phyloP scores from a whole-genome alignment of 352 stramenopile species.

The Poterioochromonas sp. region DNA sequence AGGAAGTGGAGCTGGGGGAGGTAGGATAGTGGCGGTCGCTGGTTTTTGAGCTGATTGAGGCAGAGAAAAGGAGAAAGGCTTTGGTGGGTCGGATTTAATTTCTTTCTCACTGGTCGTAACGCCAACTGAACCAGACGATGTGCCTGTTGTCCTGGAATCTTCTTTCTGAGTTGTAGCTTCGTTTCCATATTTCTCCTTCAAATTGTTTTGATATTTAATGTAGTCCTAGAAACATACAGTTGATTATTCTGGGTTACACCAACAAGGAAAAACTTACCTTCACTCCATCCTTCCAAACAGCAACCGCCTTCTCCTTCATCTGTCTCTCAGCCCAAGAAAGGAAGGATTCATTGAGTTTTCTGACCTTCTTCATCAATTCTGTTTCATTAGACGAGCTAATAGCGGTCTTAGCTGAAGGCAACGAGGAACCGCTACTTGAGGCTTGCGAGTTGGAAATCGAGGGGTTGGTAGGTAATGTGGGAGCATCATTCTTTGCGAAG shows the following conservation, averaged over 20 bases:
- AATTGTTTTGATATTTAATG: neutral
- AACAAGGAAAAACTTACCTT: neutral
- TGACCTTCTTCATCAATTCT: neutral
- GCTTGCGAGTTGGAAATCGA: too few relatives aligned
- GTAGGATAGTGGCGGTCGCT: neutral
- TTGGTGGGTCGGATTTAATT: too few relatives aligned
- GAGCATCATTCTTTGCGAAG: too few relatives aligned
- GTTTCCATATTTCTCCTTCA: neutral
- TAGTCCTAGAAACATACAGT: neutral
- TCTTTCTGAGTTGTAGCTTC: neutral
- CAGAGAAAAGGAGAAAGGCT: slow-evolving; percentile 11
- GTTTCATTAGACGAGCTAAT: too few relatives aligned
- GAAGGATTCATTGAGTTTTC: neutral
- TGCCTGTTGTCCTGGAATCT: neutral
- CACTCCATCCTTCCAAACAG: slow-evolving; percentile 19
- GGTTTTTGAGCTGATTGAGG: neutral
- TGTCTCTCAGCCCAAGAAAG: neutral
- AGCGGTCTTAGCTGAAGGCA: too few relatives aligned
- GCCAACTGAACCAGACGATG: neutral
- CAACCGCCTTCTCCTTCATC: neutral
- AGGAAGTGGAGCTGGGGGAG: neutral
- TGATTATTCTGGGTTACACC: too few relatives aligned
- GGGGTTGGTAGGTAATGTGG: too few relatives aligned
- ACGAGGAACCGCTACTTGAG: too few relatives aligned
- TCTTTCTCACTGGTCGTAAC: neutral